phyloP scores from a whole-genome alignment of 495 filamentous ascomycete species.

The Umbilicaria muhlenbergii region DNA sequence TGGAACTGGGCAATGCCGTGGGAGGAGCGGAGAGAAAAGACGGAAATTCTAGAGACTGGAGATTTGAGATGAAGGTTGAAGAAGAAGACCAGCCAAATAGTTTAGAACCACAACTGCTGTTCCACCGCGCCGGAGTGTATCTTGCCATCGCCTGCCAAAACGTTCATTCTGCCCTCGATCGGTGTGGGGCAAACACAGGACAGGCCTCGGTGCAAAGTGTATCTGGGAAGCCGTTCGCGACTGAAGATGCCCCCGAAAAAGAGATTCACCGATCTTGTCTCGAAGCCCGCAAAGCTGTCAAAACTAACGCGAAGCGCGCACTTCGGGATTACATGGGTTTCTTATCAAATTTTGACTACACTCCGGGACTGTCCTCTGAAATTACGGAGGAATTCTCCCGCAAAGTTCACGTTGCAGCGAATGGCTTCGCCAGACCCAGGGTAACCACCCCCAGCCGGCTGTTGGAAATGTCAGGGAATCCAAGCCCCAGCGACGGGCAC shows the following conservation, averaged over 20 bases:
- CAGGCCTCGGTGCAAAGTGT: not conserved
- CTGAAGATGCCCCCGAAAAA: not conserved
- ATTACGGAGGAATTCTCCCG: constrained; percentile 51
- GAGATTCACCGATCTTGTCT: constrained; percentile 29
- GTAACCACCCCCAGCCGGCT: constrained; percentile 6
- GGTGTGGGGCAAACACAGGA: constrained; percentile 2
- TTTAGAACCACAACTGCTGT: constrained; percentile 55
- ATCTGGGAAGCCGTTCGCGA: too few species aligned
- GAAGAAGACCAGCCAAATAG: constrained; percentile 60
- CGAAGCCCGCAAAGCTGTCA: constrained; percentile 49
- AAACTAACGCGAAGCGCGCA: constrained; percentile 55
- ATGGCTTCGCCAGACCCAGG: constrained; percentile 20
- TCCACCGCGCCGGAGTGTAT: constrained; percentile 62
- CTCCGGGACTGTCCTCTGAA: constrained; percentile 47
- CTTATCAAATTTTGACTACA: constrained; percentile 59
- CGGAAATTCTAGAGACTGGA: constrained; percentile 28
- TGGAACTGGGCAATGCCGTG: constrained; percentile 27
- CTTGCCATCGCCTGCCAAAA: constrained; percentile 51
- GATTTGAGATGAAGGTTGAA: constrained; percentile 35
- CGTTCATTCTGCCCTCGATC: constrained; percentile 35
- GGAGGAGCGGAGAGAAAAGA: constrained; percentile 21
- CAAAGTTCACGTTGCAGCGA: constrained; percentile 41
- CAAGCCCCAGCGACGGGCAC: constrained; percentile 17
- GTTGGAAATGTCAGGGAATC: constrained; percentile 16
- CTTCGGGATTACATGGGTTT: constrained; percentile 54